A percentile compares a stretch with the other conserved stretches of the same genome.
Conservation (phyloP, 768 basidiomycete genomes). For the Agaricus sinodeliciosus region DNA sequence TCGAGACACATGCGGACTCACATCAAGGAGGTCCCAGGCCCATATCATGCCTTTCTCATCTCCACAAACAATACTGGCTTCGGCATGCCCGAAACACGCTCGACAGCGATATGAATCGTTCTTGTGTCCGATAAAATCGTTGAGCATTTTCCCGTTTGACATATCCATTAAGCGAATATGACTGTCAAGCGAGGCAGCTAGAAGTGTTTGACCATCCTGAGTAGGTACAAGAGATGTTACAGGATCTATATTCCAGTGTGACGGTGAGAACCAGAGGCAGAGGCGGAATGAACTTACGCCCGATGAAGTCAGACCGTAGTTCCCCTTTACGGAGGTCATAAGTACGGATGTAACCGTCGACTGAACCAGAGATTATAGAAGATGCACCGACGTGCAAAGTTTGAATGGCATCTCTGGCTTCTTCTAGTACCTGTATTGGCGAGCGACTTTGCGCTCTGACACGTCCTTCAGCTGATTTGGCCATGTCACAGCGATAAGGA, state of each 20-base stretch:
- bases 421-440: slow-evolving; percentile 86
- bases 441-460: slow-evolving; percentile 67
- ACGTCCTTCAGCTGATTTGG: not conserved
- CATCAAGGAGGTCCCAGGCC: slow-evolving; percentile 92
- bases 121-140: slow-evolving; percentile 74
- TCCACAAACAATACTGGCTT: slow-evolving; percentile 77
- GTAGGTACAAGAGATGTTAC: slow-evolving; percentile 81
- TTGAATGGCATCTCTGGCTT: slow-evolving; percentile 84
- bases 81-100: slow-evolving; percentile 77
- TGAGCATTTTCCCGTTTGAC: slow-evolving; percentile 74
- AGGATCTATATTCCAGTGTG: slow-evolving; percentile 49
- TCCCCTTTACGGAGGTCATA: slow-evolving; percentile 96
- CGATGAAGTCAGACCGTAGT: slow-evolving; percentile 83
- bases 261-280: slow-evolving; percentile 2
- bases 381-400: slow-evolving; percentile 62
- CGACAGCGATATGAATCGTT: slow-evolving; percentile 74
- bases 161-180: slow-evolving; percentile 84
- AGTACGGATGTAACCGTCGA: slow-evolving; percentile 88
- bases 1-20: slow-evolving; percentile 24
- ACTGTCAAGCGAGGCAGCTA: slow-evolving; percentile 81
- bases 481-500: not conserved
- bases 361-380: slow-evolving; percentile 73
- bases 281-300: slow-evolving; percentile 49
- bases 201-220: slow-evolving; percentile 70
- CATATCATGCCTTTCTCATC: slow-evolving; percentile 88